Percentiles rank a stretch among this genome's conserved stretches.
phyloP scores from a whole-genome alignment of 1,284 basidiomycete genomes.

The Naganishia liquefaciens region DNA sequence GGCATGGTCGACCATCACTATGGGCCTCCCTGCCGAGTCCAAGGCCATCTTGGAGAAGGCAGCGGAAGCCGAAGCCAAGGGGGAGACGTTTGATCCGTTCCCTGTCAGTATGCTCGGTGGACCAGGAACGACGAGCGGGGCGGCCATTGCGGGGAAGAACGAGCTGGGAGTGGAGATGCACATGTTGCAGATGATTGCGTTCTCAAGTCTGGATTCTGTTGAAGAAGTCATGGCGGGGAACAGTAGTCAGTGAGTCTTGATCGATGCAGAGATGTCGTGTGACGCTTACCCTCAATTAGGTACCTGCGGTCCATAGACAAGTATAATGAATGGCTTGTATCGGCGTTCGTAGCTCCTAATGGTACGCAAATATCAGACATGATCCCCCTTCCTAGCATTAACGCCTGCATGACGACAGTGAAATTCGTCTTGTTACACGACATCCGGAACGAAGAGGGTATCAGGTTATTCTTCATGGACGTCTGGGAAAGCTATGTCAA shows the following conservation, averaged over 20 bases:
- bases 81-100: slow-evolving; percentile 28
- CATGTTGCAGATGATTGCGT: slow-evolving; percentile 95
- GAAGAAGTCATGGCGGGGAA: slow-evolving; percentile 87
- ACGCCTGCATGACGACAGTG: slow-evolving; percentile 36
- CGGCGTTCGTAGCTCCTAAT: slow-evolving; percentile 86
- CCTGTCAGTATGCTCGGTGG: slow-evolving; percentile 27
- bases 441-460: slow-evolving; percentile 91
- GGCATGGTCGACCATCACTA: slow-evolving; percentile 52
- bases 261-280: background rate
- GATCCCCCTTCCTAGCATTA: background rate
- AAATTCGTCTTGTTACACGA: slow-evolving; percentile 91
- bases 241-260: slow-evolving; percentile 72
- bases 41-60: slow-evolving; percentile 21
- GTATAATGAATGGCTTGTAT: slow-evolving; percentile 96
- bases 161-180: slow-evolving; percentile 63
- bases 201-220: slow-evolving; percentile 85
- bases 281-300: slow-evolving; percentile 57
- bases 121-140: slow-evolving; percentile 13
- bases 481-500: slow-evolving; percentile 95
- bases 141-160: slow-evolving; percentile 13
- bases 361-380: slow-evolving; percentile 62
- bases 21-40: slow-evolving; percentile 39
- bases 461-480: slow-evolving; percentile 82
- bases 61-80: slow-evolving; percentile 5
- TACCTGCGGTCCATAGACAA: slow-evolving; percentile 89